Percentiles rank a stretch among this genome's conserved stretches.
Conservation (phyloP, 2,329 filamentous ascomycete genomes). For the Gaeumannomyces sp. region DNA sequence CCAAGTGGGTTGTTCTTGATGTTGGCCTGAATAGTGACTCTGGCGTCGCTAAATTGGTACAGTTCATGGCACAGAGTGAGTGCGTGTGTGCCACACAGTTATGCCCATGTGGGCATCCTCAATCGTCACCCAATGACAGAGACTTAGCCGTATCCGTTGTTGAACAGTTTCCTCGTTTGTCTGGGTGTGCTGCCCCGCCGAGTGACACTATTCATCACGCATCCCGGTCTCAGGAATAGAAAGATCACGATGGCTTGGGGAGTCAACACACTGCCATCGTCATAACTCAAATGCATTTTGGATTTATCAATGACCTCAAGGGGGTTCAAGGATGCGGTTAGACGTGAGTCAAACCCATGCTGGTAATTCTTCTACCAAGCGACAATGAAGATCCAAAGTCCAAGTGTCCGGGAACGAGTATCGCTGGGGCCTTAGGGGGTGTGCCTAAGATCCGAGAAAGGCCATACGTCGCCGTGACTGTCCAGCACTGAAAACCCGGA, state of each 20-base stretch:
- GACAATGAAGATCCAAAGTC: neutral
- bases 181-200: no score
- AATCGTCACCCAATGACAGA: neutral
- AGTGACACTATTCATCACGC: no score
- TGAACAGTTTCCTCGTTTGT: no score
- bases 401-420: neutral
- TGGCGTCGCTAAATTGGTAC: no score
- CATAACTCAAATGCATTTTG: neutral
- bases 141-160: neutral
- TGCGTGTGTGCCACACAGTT: neutral
- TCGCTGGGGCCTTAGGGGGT: neutral
- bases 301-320: neutral
- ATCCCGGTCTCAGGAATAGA: no score
- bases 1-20: neutral
- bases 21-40: neutral
- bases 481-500: neutral
- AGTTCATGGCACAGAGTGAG: no score
- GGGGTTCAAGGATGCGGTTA: neutral
- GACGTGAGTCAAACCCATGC: neutral
- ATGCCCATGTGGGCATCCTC: neutral
- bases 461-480: neutral
- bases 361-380: neutral
- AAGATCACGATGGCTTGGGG: no score
- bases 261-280: neutral
- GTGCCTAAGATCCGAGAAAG: neutral